These are phyloP conservation scores for Lagenaria siceraria DNA, from an alignment of 306 rosid species.

Conservation along the genomic window DNA sequence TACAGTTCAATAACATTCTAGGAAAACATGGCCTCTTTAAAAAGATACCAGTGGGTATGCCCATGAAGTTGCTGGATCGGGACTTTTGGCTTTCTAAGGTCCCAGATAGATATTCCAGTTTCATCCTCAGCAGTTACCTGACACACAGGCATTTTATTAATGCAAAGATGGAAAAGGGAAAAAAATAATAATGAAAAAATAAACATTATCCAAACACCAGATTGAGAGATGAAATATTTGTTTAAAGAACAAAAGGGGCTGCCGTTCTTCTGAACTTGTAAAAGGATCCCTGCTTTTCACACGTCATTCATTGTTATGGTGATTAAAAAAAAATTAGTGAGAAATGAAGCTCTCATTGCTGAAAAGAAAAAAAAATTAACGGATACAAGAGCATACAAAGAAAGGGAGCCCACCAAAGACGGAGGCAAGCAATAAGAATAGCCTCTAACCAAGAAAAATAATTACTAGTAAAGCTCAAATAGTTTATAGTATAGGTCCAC, in stretches of 20 bases:
- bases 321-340: background rate
- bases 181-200: background rate
- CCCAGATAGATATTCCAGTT: constrained; percentile 86
- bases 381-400: no score
- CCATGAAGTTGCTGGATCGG: constrained; percentile 85
- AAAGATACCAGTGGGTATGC: constrained; percentile 82
- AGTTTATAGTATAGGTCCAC: background rate
- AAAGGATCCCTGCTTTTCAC: background rate
- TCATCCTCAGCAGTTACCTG: constrained; percentile 90
- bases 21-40: constrained; percentile 5
- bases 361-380: no score
- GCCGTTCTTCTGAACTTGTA: background rate
- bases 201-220: background rate
- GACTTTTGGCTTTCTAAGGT: constrained; percentile 67
- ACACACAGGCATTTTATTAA: background rate
- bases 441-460: no score
- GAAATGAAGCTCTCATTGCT: no score
- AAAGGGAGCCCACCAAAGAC: no score
- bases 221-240: background rate
- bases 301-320: background rate
- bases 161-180: background rate
- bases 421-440: no score
- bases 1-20: background rate
- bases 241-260: background rate
- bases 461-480: background rate